A percentile compares a stretch with the other conserved stretches of the same genome.
Evolutionary conservation across 352 stramenopile species (phyloP).

Genomic region (Pythium biforme): DNA sequence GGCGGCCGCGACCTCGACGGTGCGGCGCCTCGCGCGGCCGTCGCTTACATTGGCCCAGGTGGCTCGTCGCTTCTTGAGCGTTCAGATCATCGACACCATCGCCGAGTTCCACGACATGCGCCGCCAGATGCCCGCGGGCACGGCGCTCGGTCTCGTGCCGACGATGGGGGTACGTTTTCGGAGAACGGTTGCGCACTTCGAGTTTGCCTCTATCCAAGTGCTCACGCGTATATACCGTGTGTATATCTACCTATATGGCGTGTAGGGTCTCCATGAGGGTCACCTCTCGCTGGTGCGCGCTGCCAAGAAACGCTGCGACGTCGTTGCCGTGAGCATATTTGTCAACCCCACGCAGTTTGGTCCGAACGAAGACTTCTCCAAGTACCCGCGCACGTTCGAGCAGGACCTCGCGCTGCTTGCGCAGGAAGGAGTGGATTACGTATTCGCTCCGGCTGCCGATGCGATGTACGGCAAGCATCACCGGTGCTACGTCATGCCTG

Average conservation of each 20-base stretch:
- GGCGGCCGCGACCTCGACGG: neutral
- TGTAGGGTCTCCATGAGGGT: slow-evolving; percentile 95
- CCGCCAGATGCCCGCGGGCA: slow-evolving; percentile 40
- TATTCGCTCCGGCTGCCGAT: slow-evolving; percentile 82
- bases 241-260: too few relatives aligned
- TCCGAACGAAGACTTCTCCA: slow-evolving; percentile 97
- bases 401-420: slow-evolving; percentile 87
- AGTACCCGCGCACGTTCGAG: slow-evolving; percentile 97
- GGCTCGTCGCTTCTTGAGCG: slow-evolving; percentile 19
- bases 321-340: slow-evolving; percentile 96
- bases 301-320: slow-evolving; percentile 90
- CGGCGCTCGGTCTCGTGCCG: slow-evolving; percentile 95
- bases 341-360: slow-evolving; percentile 99
- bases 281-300: slow-evolving; percentile 90
- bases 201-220: too few relatives aligned
- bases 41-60: neutral
- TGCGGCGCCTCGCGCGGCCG: slow-evolving; percentile 3
- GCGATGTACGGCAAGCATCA: slow-evolving; percentile 89
- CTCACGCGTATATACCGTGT: too few relatives aligned
- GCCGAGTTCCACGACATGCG: slow-evolving; percentile 54
- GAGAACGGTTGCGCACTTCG: too few relatives aligned
- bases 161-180: slow-evolving; percentile 97
- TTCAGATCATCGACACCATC: slow-evolving; percentile 60
- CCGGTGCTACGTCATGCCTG: slow-evolving; percentile 89
- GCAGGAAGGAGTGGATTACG: slow-evolving; percentile 87